A percentile compares a stretch with the other conserved stretches of the same genome.
Conservation (phyloP, 1,284 basidiomycete genomes). For the Xerocomus minutiporus region DNA sequence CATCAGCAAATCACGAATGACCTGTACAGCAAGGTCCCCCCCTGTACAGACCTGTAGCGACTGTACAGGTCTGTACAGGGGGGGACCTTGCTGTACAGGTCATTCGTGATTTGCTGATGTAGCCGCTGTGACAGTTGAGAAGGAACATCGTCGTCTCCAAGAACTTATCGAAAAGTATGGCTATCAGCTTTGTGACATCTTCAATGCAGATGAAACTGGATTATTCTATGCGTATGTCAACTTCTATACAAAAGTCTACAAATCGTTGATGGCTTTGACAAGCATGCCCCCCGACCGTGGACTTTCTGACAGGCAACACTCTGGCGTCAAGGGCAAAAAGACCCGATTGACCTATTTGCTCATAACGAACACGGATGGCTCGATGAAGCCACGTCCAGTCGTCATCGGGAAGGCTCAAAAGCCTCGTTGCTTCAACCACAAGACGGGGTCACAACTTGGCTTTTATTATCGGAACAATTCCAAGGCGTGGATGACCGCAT, state of each 20-base stretch:
- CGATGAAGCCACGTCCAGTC: slow-evolving; percentile 15
- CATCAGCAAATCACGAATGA: no score
- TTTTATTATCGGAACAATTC: slow-evolving; percentile 20
- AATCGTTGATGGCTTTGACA: no score
- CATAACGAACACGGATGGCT: slow-evolving; percentile 21
- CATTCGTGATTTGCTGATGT: no score
- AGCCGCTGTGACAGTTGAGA: neutral
- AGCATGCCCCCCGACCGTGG: slow-evolving; percentile 10
- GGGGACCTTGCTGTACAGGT: no score
- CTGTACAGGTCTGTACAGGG: no score
- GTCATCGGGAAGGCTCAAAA: slow-evolving; percentile 26
- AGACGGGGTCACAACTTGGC: slow-evolving; percentile 11
- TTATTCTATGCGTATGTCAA: slow-evolving; percentile 8
- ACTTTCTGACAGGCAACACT: neutral
- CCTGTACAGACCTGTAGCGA: no score
- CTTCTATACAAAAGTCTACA: no score
- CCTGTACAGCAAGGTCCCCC: no score
- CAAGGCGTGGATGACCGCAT: slow-evolving; percentile 27
- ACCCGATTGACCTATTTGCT: slow-evolving; percentile 8
- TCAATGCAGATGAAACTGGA: slow-evolving; percentile 5
- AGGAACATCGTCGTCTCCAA: neutral
- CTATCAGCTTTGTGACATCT: slow-evolving; percentile 6
- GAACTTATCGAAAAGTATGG: neutral
- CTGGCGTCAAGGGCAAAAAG: neutral
- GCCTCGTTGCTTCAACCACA: slow-evolving; percentile 18